Evolutionary conservation across 805 yeast species (phyloP).

Genomic region (Ogataea sp.): DNA sequence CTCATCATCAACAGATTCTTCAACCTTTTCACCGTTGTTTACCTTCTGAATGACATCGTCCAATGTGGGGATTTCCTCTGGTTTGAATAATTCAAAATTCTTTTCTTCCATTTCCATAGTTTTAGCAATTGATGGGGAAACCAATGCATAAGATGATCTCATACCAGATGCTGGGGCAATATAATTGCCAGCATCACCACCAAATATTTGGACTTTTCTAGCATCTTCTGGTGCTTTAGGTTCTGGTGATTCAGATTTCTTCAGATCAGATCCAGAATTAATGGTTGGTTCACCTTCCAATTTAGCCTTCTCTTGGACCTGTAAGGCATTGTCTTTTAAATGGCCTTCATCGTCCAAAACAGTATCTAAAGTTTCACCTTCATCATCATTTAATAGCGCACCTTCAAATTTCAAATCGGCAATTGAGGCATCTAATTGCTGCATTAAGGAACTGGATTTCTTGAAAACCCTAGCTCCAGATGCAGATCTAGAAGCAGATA

Average conservation of each 20-base stretch:
- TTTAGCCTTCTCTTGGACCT: conserved; percentile 12
- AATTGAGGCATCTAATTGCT: conserved; percentile 17
- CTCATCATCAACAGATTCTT: conserved; percentile 7
- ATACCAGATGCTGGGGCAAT: conserved; percentile 24
- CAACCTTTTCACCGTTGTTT: conserved; percentile 18
- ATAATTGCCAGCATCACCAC: conserved; percentile 23
- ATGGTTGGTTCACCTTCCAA: not conserved
- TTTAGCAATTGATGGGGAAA: not conserved
- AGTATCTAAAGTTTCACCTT: conserved; percentile 44
- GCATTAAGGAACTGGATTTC: conserved; percentile 24
- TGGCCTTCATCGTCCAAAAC: conserved; percentile 47
- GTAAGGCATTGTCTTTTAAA: conserved; percentile 39
- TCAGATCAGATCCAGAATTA: not conserved
- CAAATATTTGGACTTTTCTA: conserved; percentile 12
- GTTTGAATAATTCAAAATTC: conserved; percentile 12
- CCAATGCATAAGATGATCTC: conserved; percentile 6
- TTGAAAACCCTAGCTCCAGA: conserved; percentile 32
- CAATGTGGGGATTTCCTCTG: conserved; percentile 18
- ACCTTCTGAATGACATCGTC: conserved; percentile 24
- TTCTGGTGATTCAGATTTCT: no score
- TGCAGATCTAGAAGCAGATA: conserved; percentile 9
- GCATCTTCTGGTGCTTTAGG: not conserved
- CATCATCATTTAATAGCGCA: conserved; percentile 51
- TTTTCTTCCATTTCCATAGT: conserved; percentile 3
- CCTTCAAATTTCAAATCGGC: conserved; percentile 35